Conservation (phyloP, 345 rosid species). For the Populus deltoides region DNA sequence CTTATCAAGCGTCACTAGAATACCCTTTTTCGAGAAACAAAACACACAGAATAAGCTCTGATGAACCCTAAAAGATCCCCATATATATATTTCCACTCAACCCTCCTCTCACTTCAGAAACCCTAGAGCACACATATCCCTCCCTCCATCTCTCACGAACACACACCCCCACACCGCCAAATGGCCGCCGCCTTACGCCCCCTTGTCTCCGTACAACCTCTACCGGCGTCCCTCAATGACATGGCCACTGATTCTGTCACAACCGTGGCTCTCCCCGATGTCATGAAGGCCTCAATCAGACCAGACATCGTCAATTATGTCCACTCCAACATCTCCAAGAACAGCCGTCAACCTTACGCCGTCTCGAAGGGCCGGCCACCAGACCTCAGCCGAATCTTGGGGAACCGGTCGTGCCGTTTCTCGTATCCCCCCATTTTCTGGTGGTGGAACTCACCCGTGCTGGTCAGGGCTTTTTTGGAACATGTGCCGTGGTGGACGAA, state of each 20-base stretch:
- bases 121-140: background rate
- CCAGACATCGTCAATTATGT: slow-evolving; percentile 76
- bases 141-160: background rate
- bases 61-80: background rate
- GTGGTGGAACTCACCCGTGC: slow-evolving; percentile 99
- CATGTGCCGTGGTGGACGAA: slow-evolving; percentile 99
- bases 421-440: slow-evolving; percentile 98
- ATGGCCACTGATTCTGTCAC: slow-evolving; percentile 64
- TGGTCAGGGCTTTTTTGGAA: slow-evolving; percentile 96
- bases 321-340: slow-evolving; percentile 80
- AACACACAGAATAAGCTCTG: background rate
- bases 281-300: slow-evolving; percentile 75
- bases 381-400: slow-evolving; percentile 99
- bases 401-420: slow-evolving; percentile 99
- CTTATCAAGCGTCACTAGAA: background rate
- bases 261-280: slow-evolving; percentile 68
- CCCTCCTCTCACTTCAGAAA: background rate
- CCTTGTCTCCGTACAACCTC: slow-evolving; percentile 57
- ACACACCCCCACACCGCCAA: background rate
- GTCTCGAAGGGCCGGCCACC: slow-evolving; percentile 96
- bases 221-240: slow-evolving; percentile 51
- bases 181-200: slow-evolving; percentile 71
- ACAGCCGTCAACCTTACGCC: slow-evolving; percentile 91
- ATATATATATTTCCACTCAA: background rate
- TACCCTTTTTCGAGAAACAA: background rate